Percentiles rank a stretch among this genome's conserved stretches.
These are phyloP conservation scores for Penicillium taxi DNA, from an alignment of 495 filamentous ascomycete genomes.

Conservation along the genomic window DNA sequence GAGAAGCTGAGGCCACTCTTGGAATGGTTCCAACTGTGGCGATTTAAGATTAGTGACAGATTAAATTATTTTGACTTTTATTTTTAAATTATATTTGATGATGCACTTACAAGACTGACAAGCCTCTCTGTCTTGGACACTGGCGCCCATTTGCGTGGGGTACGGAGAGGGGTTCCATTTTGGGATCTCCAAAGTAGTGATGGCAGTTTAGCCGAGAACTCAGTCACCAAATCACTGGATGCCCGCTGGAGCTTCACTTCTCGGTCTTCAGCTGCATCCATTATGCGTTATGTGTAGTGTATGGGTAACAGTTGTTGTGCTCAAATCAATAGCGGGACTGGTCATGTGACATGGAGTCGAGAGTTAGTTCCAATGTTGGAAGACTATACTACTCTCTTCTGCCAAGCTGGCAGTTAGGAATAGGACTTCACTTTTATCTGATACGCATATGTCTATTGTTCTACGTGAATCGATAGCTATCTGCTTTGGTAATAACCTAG, in stretches of 20 bases:
- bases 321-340: conserved; percentile 16
- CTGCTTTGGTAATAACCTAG: too few species aligned
- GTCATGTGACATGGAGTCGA: conserved; percentile 26
- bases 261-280: conserved; percentile 50
- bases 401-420: too few species aligned
- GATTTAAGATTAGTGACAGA: too few species aligned
- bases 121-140: conserved; percentile 36
- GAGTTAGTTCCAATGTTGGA: too few species aligned
- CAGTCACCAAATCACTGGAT: conserved; percentile 57
- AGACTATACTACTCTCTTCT: too few species aligned
- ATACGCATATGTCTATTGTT: too few species aligned
- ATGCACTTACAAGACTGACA: conserved; percentile 32
- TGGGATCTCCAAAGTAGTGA: conserved; percentile 38
- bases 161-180: conserved; percentile 18
- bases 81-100: background rate
- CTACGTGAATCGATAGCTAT: too few species aligned
- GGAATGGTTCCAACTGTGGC: conserved; percentile 79
- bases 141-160: conserved; percentile 36
- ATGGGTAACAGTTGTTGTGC: background rate
- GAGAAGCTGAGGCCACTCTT: conserved; percentile 93
- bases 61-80: background rate
- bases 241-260: conserved; percentile 68
- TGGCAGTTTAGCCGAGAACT: conserved; percentile 52
- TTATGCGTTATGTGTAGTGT: conserved; percentile 10
- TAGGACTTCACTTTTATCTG: too few species aligned